Conservation (phyloP, 2,329 filamentous ascomycete genomes). For the Talaromyces sp. region DNA sequence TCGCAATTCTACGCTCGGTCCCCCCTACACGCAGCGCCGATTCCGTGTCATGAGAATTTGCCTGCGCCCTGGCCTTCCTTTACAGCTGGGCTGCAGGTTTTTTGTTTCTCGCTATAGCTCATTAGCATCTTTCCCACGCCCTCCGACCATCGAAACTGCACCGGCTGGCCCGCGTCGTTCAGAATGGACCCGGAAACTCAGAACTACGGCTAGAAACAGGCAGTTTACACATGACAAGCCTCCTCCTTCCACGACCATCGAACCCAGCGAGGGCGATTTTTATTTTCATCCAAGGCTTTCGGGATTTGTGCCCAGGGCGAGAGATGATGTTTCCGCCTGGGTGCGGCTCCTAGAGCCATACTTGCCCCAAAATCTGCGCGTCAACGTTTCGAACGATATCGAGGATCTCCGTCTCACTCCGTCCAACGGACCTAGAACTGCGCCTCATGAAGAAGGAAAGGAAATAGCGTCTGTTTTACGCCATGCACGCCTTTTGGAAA, state of each 20-base stretch:
- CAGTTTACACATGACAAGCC: not conserved
- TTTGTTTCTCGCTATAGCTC: constrained; percentile 14
- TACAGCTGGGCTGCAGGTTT: constrained; percentile 26
- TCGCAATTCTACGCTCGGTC: constrained; percentile 21
- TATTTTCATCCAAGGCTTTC: not conserved
- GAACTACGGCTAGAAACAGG: not conserved
- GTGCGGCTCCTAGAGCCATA: constrained; percentile 29
- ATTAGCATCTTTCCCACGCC: not conserved
- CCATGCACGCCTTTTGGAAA: constrained; percentile 21
- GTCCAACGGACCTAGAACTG: constrained; percentile 1
- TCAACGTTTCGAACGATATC: constrained; percentile 7
- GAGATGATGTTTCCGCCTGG: constrained; percentile 27
- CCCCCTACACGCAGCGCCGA: constrained; percentile 17
- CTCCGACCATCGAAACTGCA: not conserved
- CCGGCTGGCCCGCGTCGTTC: constrained; percentile 3
- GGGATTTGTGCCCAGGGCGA: constrained; percentile 5
- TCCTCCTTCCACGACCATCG: not conserved
- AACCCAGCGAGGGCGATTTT: not conserved
- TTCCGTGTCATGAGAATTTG: constrained; percentile 40
- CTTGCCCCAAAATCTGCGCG: constrained; percentile 24
- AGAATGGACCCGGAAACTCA: not conserved
- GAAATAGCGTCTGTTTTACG: constrained; percentile 27
- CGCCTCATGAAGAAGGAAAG: constrained; percentile 19
- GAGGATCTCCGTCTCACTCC: not conserved
- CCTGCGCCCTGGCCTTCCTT: constrained; percentile 30